These are phyloP conservation scores for Leccinum solheimii DNA, from an alignment of 1,284 basidiomycete species.

Conservation along the genomic window DNA sequence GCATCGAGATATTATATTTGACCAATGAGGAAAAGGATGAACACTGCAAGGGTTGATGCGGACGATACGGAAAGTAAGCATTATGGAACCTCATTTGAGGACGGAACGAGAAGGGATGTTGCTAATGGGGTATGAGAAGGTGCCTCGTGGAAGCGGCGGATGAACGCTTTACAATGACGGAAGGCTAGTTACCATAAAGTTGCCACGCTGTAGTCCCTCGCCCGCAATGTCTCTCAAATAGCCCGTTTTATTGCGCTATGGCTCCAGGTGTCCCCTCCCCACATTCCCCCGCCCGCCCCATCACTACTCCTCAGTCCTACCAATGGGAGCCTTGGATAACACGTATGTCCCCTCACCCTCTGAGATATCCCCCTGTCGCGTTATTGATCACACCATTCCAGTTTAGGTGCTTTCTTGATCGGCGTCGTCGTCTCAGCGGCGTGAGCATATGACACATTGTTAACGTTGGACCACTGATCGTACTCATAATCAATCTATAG, in stretches of 20 bases:
- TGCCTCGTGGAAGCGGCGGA: conserved; percentile 24
- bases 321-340: conserved; percentile 26
- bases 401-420: conserved; percentile 54
- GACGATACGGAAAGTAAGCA: conserved; percentile 17
- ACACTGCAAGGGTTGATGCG: conserved; percentile 19
- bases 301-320: background rate
- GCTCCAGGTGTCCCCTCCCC: background rate
- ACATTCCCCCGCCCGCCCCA: background rate
- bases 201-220: conserved; percentile 16
- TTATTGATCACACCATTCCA: conserved; percentile 20
- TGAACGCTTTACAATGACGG: conserved; percentile 33
- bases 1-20: background rate
- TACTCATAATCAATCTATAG: conserved; percentile 28
- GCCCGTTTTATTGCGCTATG: conserved; percentile 14
- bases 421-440: conserved; percentile 52
- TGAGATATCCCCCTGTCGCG: background rate
- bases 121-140: conserved; percentile 22
- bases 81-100: conserved; percentile 23
- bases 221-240: conserved; percentile 25
- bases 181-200: conserved; percentile 23
- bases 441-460: conserved; percentile 35
- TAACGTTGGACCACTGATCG: conserved; percentile 2
- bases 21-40: background rate
- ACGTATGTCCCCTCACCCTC: conserved; percentile 19
- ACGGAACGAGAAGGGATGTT: conserved; percentile 17